A percentile compares a stretch with the other conserved stretches of the same genome.
phyloP scores from a whole-genome alignment of 2,329 filamentous ascomycete genomes.

The Alternaria sp. region DNA sequence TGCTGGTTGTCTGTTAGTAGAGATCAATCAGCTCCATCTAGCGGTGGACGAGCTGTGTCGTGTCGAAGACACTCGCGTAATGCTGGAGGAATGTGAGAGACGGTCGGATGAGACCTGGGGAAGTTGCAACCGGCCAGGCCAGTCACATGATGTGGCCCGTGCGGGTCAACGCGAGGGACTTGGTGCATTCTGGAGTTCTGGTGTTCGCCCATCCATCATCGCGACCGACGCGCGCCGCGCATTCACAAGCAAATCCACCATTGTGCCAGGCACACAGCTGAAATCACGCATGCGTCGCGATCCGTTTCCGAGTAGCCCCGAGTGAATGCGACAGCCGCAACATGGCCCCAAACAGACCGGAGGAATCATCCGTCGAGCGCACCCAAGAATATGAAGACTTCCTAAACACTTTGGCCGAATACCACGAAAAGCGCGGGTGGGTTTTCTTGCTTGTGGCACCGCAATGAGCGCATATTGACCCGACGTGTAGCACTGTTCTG shows the following conservation, averaged over 20 bases:
- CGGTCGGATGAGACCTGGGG: constrained; percentile 4
- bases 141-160: constrained; percentile 31
- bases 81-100: neutral
- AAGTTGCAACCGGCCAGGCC: constrained; percentile 20
- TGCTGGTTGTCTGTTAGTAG: neutral
- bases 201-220: constrained; percentile 43
- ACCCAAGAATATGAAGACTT: constrained; percentile 78
- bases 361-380: constrained; percentile 58
- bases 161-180: constrained; percentile 30
- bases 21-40: constrained; percentile 3
- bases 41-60: neutral
- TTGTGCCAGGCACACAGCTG: constrained; percentile 32
- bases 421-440: constrained; percentile 78
- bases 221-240: constrained; percentile 44
- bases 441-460: constrained; percentile 32
- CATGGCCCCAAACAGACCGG: constrained; percentile 56
- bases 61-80: neutral
- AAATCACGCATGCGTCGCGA: constrained; percentile 33
- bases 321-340: constrained; percentile 49
- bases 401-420: constrained; percentile 74
- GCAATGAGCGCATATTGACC: constrained; percentile 36
- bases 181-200: constrained; percentile 37
- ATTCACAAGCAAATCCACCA: constrained; percentile 32
- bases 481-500: constrained; percentile 67
- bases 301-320: constrained; percentile 19